A percentile compares a stretch with the other conserved stretches of the same genome.
Conservation (phyloP, 2,329 filamentous ascomycete species). For the Talaromyces sp. region DNA sequence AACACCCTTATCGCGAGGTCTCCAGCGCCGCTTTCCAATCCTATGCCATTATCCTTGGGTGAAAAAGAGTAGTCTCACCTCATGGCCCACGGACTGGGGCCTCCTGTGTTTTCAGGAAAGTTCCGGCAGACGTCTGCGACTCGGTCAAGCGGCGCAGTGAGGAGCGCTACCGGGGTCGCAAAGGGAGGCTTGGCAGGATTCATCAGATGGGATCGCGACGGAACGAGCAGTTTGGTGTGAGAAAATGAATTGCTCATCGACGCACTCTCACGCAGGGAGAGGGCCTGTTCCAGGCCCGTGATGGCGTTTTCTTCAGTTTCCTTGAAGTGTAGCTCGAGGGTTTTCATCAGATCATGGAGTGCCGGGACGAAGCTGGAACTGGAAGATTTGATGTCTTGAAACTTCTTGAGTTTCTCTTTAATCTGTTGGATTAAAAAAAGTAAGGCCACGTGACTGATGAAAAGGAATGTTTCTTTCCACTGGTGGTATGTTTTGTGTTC, state of each 20-base stretch:
- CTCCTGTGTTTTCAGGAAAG: constrained; percentile 37
- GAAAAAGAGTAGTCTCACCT: neutral
- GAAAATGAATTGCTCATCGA: constrained; percentile 40
- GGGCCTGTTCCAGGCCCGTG: constrained; percentile 40
- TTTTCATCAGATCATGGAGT: constrained; percentile 41
- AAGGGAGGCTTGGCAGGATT: constrained; percentile 50
- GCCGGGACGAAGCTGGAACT: constrained; percentile 40
- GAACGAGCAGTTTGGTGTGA: constrained; percentile 51
- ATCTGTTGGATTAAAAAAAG: constrained; percentile 30
- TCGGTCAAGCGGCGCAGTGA: constrained; percentile 54
- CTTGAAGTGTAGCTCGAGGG: constrained; percentile 43
- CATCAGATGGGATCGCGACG: constrained; percentile 46
- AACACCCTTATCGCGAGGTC: neutral
- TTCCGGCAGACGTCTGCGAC: constrained; percentile 51
- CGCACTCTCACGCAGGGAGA: constrained; percentile 32
- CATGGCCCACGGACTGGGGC: neutral
- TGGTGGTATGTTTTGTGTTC: neutral
- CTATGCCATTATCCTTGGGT: neutral
- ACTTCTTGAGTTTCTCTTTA: constrained; percentile 46
- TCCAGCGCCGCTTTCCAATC: neutral
- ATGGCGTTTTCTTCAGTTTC: constrained; percentile 48
- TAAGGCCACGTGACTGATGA: neutral
- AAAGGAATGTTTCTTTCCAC: neutral
- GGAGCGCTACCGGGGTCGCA: constrained; percentile 49
- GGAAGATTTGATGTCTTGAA: constrained; percentile 41